Evolutionary conservation across 2,329 filamentous ascomycete species (phyloP), one percentile per base, ranked within the genome.

Genomic region (Cordyceps tenuipes): DNA sequence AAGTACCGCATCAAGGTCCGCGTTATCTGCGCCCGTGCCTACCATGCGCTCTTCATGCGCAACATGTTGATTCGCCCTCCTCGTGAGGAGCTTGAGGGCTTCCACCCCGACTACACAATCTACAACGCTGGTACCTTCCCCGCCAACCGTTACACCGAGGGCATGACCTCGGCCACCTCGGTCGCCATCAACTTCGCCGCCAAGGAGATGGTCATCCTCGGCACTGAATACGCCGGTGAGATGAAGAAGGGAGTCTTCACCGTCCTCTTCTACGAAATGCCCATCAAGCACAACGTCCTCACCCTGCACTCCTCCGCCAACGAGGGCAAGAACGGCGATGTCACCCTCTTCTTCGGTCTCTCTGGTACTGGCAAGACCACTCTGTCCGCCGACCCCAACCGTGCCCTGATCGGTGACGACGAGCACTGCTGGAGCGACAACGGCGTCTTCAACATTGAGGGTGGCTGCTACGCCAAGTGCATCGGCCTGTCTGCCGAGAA

Each of bases 151-250:
- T 99, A 88, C 79, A 99, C 94, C 62, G 90, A 91, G 75, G 92
- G 94, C 71, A 99, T 99, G 94, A 99, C 94, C 70, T 97, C 94
- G 21, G 90, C 91, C 64, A 99, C 94, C 57, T 99, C 94, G 9
- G 93, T 99, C 57, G 89, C 94, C 68, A 95, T 99, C 82, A 99
- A 99, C 86, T 99, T 99, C 70, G 89, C 89, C 72, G 92, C 97
- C 73, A 97, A 96, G 87, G 94, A 99, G 84, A 99, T 99, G 94
- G 94, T 99, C 68, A 99, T 99, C 74, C 87, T 99, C 61, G 94
- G 94, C 75, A 99, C 94, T 41, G 94, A 99, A 80, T 99, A 99
- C 72, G 94, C 94, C n/a, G 61, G 57, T 1, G 34, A 53, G 5
- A 93, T 94, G 90, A 96, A 96, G 82, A 96, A 96, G 82, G 92